Base-by-base conservation (phyloP, 140 eudicot species). In the Senecio squalidus region DNA sequence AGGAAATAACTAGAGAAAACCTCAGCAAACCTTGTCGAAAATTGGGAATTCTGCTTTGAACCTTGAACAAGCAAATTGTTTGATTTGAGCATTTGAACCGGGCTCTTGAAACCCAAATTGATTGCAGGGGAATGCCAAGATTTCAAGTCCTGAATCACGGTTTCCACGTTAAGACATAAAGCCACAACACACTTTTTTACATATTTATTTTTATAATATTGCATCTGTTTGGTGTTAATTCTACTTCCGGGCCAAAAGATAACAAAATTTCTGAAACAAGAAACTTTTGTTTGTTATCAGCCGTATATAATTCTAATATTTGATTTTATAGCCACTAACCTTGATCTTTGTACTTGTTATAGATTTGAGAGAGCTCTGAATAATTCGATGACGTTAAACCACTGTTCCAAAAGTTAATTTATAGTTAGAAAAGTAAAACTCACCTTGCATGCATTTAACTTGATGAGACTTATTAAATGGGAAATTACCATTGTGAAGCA, bases 31-130 rank as follows among this genome's bases (percentile, higher is more conserved):
- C 95, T 89, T 89, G 49, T 89, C 97, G 47, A 89, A 89, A 27
- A 89, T 89, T 4, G 97, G 95, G 74, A 82, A 90, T 56, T 90
- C 97, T 13, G 94, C 97, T 72, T 90, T 90, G 70, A 75, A 90
- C 71, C 94, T 67, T 23, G 95, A 82, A 48, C 95, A 90, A 25
- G 97, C 95, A 50, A 85, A 85, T 22, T 83, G 57, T 79, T 90
- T 90, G 41, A 90, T 90, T 55, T 90, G 94, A 64, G 67, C 58
- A 66, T 90, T 90, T 44, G 95, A 80, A 27, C 97, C 97, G 5
- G 97, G 95, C 73, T 90, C 97, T 76, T 90, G 97, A 72, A 74
- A 80, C 66, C 95, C 95, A 64, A 90, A 90, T 75, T 90, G 97
- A 80, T 90, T 90, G 77, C 94, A 90, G 1, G 95, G 97, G 60